A percentile compares a stretch with the other conserved stretches of the same genome.
phyloP scores from a whole-genome alignment of 768 basidiomycete genomes.

The Candolleomyces eurysporus region DNA sequence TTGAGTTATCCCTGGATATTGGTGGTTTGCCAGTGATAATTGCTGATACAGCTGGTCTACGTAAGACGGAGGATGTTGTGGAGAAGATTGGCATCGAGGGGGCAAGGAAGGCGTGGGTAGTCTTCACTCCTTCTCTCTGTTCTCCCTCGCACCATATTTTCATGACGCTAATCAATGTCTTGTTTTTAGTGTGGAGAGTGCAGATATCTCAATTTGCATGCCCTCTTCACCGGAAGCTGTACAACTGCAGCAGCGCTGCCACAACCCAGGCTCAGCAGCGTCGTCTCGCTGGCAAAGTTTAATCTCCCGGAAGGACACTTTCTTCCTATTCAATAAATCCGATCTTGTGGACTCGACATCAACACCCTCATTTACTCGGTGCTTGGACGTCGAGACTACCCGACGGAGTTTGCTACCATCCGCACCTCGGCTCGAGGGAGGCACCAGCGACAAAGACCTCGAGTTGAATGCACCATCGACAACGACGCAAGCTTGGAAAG shows the following conservation, averaged over 20 bases:
- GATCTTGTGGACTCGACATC: conserved; percentile 43
- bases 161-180: background rate
- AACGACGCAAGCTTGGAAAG: conserved; percentile 44
- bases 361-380: background rate
- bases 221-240: conserved; percentile 61
- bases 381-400: background rate
- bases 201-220: conserved; percentile 77
- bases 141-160: too few species aligned
- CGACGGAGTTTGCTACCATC: too few species aligned
- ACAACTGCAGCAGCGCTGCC: conserved; percentile 9
- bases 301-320: conserved; percentile 49
- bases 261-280: background rate
- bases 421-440: background rate
- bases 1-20: conserved; percentile 83
- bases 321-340: conserved; percentile 77
- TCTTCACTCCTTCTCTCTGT: background rate
- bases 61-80: conserved; percentile 65
- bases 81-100: conserved; percentile 82
- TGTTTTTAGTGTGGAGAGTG: conserved; percentile 55
- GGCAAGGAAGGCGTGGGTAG: conserved; percentile 62
- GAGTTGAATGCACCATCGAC: background rate
- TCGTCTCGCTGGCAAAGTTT: conserved; percentile 39
- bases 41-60: conserved; percentile 84
- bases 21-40: conserved; percentile 80
- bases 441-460: background rate